Percentiles rank a stretch among this genome's conserved stretches.
Evolutionary conservation across 108 stramenopile species (phyloP).

Genomic region (Nitzschia palea): DNA sequence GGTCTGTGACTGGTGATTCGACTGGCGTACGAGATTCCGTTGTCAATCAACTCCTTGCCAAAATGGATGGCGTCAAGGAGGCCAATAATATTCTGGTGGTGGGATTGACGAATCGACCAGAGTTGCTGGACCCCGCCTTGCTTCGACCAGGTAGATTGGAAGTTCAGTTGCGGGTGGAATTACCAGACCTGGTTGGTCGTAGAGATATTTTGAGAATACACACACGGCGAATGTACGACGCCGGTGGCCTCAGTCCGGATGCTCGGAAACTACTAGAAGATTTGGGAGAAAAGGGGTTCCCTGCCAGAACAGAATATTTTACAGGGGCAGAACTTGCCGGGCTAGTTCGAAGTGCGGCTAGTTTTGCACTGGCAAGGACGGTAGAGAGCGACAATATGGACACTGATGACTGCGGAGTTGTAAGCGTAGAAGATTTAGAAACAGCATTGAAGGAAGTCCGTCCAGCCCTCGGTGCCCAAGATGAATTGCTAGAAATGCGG

Average conservation of each 20-base stretch:
- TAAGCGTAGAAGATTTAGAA: conserved; percentile 50
- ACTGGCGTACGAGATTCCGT: conserved; percentile 81
- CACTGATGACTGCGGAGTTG: conserved; percentile 33
- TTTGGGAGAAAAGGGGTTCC: conserved; percentile 26
- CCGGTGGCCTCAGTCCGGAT: conserved; percentile 53
- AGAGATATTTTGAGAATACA: conserved; percentile 87
- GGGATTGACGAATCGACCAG: conserved; percentile 87
- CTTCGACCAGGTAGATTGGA: conserved; percentile 88
- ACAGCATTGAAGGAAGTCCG: conserved; percentile 60
- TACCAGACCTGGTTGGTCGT: conserved; percentile 69
- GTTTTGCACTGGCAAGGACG: conserved; percentile 73
- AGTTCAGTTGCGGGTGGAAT: conserved; percentile 79
- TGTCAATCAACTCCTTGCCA: conserved; percentile 89
- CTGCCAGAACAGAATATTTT: conserved; percentile 71
- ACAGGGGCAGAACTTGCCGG: conserved; percentile 92
- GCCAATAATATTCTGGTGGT: conserved; percentile 77
- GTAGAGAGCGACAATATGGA: conserved; percentile 30
- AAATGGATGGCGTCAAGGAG: conserved; percentile 89
- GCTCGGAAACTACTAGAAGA: conserved; percentile 56
- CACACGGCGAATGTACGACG: conserved; percentile 84
- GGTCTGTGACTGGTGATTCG: conserved; percentile 63
- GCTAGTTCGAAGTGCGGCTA: conserved; percentile 83
- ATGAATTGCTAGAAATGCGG: conserved; percentile 60
- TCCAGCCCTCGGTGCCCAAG: conserved; percentile 77
- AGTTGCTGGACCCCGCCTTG: conserved; percentile 82